Conservation (phyloP, 306 rosid species). For the Hippophae tibetana region DNA sequence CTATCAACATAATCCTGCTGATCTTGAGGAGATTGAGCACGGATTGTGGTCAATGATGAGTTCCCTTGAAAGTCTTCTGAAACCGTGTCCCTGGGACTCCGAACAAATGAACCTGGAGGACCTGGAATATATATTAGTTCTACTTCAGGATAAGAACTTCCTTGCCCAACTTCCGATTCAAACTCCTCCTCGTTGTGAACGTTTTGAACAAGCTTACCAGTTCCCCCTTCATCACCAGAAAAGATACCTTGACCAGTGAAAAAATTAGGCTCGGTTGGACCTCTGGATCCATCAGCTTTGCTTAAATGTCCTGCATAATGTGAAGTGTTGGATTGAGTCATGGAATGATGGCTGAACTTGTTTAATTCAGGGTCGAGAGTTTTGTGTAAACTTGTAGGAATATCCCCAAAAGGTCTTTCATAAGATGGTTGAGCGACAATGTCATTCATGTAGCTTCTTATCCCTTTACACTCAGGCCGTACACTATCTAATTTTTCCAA, state of each 20-base stretch:
- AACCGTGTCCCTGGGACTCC: conserved; percentile 43
- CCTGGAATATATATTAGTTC: conserved; percentile 57
- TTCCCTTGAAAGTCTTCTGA: conserved; percentile 50
- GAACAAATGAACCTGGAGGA: conserved; percentile 59
- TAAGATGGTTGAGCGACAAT: conserved; percentile 17
- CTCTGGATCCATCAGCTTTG: conserved; percentile 10
- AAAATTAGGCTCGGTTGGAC: conserved; percentile 16
- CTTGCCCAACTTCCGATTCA: conserved; percentile 29
- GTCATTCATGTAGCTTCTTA: conserved; percentile 14
- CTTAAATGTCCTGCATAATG: conserved; percentile 15
- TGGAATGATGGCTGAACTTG: conserved; percentile 7
- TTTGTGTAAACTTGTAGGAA: too few species aligned
- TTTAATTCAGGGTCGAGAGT: conserved; percentile 11
- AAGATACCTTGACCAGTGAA: conserved; percentile 25
- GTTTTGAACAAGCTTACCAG: conserved; percentile 25
- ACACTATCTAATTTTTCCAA: conserved; percentile 16
- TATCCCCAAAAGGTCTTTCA: conserved; percentile 14
- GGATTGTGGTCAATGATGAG: conserved; percentile 43
- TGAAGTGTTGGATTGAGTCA: conserved; percentile 14
- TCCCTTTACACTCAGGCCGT: conserved; percentile 13
- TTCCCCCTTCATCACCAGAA: conserved; percentile 16
- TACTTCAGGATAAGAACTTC: conserved; percentile 27
- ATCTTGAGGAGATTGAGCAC: conserved; percentile 41
- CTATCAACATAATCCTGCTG: conserved; percentile 43
- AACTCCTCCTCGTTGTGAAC: conserved; percentile 19